A percentile compares a stretch with the other conserved stretches of the same genome.
phyloP scores from a whole-genome alignment of 2,329 filamentous ascomycete species.

The Sclerotinia trifoliorum region DNA sequence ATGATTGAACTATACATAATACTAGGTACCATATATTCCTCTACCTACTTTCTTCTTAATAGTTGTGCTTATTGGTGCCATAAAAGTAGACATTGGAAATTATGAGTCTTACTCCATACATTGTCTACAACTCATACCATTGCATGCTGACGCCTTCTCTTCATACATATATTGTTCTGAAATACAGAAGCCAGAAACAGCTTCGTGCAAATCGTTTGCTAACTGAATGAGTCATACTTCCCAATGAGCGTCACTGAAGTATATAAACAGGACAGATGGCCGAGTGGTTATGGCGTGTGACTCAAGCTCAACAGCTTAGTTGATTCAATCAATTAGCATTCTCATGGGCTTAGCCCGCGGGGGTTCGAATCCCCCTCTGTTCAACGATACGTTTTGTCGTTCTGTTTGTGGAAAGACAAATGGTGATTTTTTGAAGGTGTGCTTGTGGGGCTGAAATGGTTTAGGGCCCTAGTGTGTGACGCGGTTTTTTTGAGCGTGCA shows the following conservation, averaged over 20 bases:
- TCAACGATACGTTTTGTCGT: not conserved
- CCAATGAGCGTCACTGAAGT: fast-evolving
- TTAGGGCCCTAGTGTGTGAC: not conserved
- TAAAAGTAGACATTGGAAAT: not conserved
- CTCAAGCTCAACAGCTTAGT: slow-evolving; percentile 21
- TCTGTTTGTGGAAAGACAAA: not conserved
- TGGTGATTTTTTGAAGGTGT: not conserved
- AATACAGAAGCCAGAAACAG: not conserved
- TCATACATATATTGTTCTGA: not conserved
- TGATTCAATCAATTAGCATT: slow-evolving; percentile 18
- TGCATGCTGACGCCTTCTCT: not conserved
- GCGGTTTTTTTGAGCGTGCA: not conserved
- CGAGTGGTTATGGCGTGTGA: slow-evolving; percentile 25
- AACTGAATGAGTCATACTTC: not conserved
- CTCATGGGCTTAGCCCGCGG: slow-evolving; percentile 23
- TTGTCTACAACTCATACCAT: not conserved
- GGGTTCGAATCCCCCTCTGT: slow-evolving; percentile 25
- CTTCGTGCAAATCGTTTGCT: no score
- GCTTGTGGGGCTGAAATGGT: not conserved
- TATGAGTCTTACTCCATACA: not conserved
- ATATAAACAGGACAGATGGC: slow-evolving; percentile 17
- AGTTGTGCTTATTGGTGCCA: not conserved
- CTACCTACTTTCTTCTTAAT: not conserved
- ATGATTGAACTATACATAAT: no score
- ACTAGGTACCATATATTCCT: not conserved